Conservation (phyloP, 345 rosid species). For the Arabidopsis suecica region DNA sequence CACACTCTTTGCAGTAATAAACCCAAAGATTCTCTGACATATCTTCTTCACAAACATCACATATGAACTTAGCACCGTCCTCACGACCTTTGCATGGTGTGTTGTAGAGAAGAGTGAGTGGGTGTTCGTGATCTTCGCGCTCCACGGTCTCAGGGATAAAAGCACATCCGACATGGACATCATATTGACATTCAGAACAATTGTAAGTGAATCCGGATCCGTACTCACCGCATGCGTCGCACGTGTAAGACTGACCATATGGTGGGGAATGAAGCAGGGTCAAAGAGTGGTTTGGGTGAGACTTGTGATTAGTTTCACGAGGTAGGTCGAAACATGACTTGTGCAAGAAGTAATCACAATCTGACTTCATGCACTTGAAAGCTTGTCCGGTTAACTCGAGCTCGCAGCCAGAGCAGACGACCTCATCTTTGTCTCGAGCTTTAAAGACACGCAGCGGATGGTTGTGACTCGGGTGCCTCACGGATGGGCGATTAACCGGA, state of each 20-base stretch:
- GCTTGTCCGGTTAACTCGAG: conserved; percentile 36
- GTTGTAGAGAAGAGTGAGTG: conserved; percentile 29
- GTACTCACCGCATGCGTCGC: conserved; percentile 26
- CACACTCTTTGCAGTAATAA: conserved; percentile 36
- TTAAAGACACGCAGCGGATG: conserved; percentile 32
- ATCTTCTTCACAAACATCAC: conserved; percentile 28
- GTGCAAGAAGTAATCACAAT: conserved; percentile 39
- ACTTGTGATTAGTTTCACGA: conserved; percentile 26
- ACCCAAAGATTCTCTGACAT: conserved; percentile 38
- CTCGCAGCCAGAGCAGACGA: conserved; percentile 32
- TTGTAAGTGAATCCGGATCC: conserved; percentile 38
- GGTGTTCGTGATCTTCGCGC: conserved; percentile 30
- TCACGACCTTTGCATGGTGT: conserved; percentile 28
- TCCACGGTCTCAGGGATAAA: conserved; percentile 19
- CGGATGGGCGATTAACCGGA: conserved; percentile 28
- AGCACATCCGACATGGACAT: conserved; percentile 37
- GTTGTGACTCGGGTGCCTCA: conserved; percentile 37
- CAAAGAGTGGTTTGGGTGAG: conserved; percentile 32
- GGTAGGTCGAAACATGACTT: conserved; percentile 42
- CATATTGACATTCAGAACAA: conserved; percentile 29
- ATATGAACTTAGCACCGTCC: conserved; percentile 17
- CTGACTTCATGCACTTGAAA: conserved; percentile 36
- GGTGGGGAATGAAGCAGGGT: conserved; percentile 35
- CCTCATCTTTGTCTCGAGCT: conserved; percentile 7
- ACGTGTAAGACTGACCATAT: conserved; percentile 15